Evolutionary conservation across 139 green algal species (phyloP), one percentile per base, ranked within the genome.

Genomic region (Chlorokybus atmophyticus): DNA sequence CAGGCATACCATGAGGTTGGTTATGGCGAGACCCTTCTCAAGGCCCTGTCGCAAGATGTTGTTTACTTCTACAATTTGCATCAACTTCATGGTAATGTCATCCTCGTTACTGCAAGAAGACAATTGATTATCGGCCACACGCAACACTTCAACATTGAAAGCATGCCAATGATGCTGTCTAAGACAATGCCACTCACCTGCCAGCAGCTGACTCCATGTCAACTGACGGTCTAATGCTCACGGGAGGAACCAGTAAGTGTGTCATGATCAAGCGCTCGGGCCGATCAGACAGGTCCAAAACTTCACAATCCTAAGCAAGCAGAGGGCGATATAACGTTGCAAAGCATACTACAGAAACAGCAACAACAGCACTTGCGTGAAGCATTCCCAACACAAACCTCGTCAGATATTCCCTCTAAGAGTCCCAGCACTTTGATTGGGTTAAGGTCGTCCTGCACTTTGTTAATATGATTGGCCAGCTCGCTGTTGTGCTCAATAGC

Each of bases 81-180:
- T 88, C 54, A 98, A 78, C 74, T 93, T 95, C 75, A 97, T 90
- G 17, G 87, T 94, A 63, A 95, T 86, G 79, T 98, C 90, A 65
- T 98, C 91, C 81, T 98, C 91, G 57, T 97, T 98, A 42, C 63
- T 87, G 2, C 87, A n/a, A n/a, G n/a, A n/a, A n/a, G n/a, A n/a
- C n/a, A n/a, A n/a, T n/a, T n/a, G n/a, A n/a, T n/a, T n/a, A n/a
- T n/a, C n/a, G n/a, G n/a, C n/a, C n/a, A n/a, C n/a, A n/a, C n/a
- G n/a, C n/a, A n/a, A n/a, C n/a, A n/a, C n/a, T n/a, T n/a, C n/a
- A n/a, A n/a, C n/a, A n/a, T n/a, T n/a, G n/a, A n/a, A n/a, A n/a
- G n/a, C n/a, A n/a, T n/a, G n/a, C n/a, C n/a, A n/a, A n/a, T n/a
- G n/a, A n/a, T n/a, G n/a, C n/a, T n/a, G n/a, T n/a, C n/a, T n/a